A percentile compares a stretch with the other conserved stretches of the same genome.
Evolutionary conservation across 2,329 filamentous ascomycete species (phyloP).

Genomic region (Emmonsia crescens): DNA sequence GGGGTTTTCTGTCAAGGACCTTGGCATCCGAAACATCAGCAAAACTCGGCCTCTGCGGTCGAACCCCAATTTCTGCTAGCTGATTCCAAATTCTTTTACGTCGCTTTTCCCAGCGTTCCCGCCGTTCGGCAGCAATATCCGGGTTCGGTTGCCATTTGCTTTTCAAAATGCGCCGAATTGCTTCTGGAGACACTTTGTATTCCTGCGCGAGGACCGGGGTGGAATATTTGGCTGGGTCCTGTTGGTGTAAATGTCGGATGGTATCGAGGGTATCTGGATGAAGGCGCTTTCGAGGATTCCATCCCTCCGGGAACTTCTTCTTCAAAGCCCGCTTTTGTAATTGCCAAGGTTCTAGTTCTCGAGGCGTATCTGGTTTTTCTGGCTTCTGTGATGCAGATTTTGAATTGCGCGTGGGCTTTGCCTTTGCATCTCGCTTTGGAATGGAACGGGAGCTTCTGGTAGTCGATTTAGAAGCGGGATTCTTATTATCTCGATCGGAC

Average conservation of each 20-base stretch:
- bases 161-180: slow-evolving; percentile 72
- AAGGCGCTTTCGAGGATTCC: slow-evolving; percentile 73
- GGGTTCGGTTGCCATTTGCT: slow-evolving; percentile 37
- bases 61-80: slow-evolving; percentile 41
- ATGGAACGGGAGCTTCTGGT: not conserved
- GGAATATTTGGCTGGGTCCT: slow-evolving; percentile 67
- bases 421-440: not conserved
- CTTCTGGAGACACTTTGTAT: slow-evolving; percentile 81
- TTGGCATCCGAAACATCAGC: slow-evolving; percentile 18
- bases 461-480: not conserved
- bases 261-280: slow-evolving; percentile 89
- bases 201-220: slow-evolving; percentile 61
- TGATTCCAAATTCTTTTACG: slow-evolving; percentile 37
- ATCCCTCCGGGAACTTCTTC: slow-evolving; percentile 66
- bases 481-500: not conserved
- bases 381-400: slow-evolving; percentile 10
- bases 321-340: slow-evolving; percentile 63
- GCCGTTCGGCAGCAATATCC: slow-evolving; percentile 29
- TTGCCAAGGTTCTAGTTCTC: slow-evolving; percentile 52
- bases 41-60: slow-evolving; percentile 41
- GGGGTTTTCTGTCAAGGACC: slow-evolving; percentile 17
- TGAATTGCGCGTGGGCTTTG: not conserved
- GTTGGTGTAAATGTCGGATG: slow-evolving; percentile 68
- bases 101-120: slow-evolving; percentile 35
- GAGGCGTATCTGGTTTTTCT: not conserved